These are phyloP conservation scores for Fusarium bactridioides DNA, from an alignment of 2,329 filamentous ascomycete species.

Conservation along the genomic window DNA sequence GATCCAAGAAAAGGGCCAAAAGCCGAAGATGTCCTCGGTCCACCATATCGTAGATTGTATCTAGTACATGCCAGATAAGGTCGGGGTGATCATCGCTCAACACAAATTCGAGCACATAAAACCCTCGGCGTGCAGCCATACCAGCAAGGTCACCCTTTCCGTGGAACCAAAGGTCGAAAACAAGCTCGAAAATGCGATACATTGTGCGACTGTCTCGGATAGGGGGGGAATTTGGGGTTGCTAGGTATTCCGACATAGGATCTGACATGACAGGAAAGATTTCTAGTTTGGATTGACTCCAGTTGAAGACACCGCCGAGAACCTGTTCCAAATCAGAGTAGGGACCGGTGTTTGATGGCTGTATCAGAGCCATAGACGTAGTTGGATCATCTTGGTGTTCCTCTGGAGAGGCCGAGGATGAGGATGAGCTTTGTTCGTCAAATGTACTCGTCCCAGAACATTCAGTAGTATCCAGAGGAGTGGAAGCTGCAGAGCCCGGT, in stretches of 20 bases:
- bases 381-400: slow-evolving; percentile 18
- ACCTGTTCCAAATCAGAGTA: slow-evolving; percentile 45
- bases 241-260: slow-evolving; percentile 49
- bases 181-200: slow-evolving; percentile 51
- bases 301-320: slow-evolving; percentile 46
- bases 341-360: slow-evolving; percentile 36
- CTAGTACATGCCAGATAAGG: slow-evolving; percentile 49
- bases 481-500: slow-evolving; percentile 30
- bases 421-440: slow-evolving; percentile 24
- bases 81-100: slow-evolving; percentile 49
- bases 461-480: slow-evolving; percentile 25
- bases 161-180: slow-evolving; percentile 49
- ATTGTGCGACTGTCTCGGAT: slow-evolving; percentile 51
- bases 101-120: slow-evolving; percentile 49
- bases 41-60: slow-evolving; percentile 51
- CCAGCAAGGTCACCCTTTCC: slow-evolving; percentile 48
- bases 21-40: slow-evolving; percentile 47
- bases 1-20: slow-evolving; percentile 46
- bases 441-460: slow-evolving; percentile 14
- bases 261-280: slow-evolving; percentile 38
- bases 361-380: slow-evolving; percentile 31
- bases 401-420: slow-evolving; percentile 23
- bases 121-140: slow-evolving; percentile 48
- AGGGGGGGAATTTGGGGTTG: slow-evolving; percentile 46
- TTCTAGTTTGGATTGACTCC: slow-evolving; percentile 49